phyloP scores from a whole-genome alignment of 208 protist species.

The Porcisia hertigi region DNA sequence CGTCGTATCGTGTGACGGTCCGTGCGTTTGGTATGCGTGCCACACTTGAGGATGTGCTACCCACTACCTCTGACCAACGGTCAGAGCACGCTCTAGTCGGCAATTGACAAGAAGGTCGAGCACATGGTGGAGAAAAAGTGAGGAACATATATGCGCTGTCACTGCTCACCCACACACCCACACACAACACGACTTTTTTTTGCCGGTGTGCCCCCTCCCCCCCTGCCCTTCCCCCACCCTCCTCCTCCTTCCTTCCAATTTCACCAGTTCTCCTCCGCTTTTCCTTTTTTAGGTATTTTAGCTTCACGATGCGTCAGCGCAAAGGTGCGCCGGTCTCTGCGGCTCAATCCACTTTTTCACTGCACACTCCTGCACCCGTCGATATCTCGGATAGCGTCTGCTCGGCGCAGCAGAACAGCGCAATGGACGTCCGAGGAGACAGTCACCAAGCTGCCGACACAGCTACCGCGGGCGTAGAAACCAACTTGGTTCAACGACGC shows the following conservation, averaged over 20 bases:
- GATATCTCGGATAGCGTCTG: background rate
- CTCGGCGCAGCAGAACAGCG: background rate
- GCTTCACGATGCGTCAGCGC: constrained; percentile 8
- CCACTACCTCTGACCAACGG: background rate
- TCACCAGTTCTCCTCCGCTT: background rate
- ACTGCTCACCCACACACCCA: background rate
- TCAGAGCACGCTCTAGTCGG: background rate
- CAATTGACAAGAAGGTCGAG: background rate
- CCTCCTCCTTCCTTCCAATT: background rate
- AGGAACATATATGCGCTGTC: background rate
- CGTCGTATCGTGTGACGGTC: background rate
- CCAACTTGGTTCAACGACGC: constrained; percentile 3
- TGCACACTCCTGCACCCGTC: background rate
- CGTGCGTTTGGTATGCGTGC: background rate
- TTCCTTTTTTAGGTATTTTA: background rate
- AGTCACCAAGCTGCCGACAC: background rate
- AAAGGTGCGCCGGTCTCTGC: background rate
- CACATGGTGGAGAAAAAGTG: background rate
- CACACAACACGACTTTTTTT: background rate
- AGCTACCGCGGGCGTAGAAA: background rate
- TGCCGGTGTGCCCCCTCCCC: background rate
- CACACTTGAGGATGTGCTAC: background rate
- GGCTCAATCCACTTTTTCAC: background rate
- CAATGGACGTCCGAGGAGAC: background rate
- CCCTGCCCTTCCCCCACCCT: background rate